Conservation (phyloP, 306 rosid genomes). For the Malus sylvestris region DNA sequence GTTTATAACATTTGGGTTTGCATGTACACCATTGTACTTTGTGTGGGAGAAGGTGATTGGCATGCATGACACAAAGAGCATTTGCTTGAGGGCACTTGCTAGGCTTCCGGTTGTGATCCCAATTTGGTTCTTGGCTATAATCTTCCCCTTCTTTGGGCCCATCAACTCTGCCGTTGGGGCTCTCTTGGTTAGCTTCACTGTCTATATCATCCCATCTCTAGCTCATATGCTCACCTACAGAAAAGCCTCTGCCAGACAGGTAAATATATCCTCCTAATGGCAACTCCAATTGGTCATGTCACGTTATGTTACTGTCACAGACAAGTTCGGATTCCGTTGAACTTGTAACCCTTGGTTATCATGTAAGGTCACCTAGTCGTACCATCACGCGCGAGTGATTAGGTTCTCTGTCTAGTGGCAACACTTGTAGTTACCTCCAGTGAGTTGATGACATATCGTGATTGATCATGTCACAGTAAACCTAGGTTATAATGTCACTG, state of each 20-base stretch:
- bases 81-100: slow-evolving; percentile 75
- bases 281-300: not conserved
- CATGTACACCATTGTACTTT: slow-evolving; percentile 92
- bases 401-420: not conserved
- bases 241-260: slow-evolving; percentile 83
- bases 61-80: slow-evolving; percentile 88
- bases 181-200: slow-evolving; percentile 91
- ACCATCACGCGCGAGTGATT: not conserved
- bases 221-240: slow-evolving; percentile 94
- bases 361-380: not conserved
- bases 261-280: not conserved
- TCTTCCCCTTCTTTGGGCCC: slow-evolving; percentile 96
- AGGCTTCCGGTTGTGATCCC: slow-evolving; percentile 94
- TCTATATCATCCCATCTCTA: slow-evolving; percentile 72
- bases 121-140: slow-evolving; percentile 90
- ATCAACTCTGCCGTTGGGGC: slow-evolving; percentile 96
- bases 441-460: too few species aligned
- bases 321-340: not conserved
- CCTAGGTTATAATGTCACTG: not conserved
- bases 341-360: not conserved
- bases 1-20: slow-evolving; percentile 96
- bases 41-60: slow-evolving; percentile 99
- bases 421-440: not conserved
- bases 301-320: not conserved
- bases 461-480: not conserved